phyloP scores from a whole-genome alignment of 106 monocot species.

The Acanthochlamys bracteata region DNA sequence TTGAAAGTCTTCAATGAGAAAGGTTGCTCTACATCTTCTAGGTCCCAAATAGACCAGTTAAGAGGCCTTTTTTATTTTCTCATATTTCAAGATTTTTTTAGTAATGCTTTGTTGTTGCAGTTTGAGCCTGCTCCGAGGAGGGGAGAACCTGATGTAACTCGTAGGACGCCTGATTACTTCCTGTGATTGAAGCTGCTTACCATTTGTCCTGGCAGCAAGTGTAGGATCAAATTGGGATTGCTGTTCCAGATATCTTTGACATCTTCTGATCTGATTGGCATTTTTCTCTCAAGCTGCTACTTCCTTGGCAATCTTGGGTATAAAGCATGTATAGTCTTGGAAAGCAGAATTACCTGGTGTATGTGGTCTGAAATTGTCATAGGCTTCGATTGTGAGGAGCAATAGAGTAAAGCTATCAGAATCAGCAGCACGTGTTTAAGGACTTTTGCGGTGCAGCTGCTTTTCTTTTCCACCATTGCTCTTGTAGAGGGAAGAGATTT shows the following conservation, averaged over 20 bases:
- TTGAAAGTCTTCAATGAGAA: too few relatives aligned
- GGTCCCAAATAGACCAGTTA: too few relatives aligned
- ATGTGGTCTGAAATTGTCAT: background rate
- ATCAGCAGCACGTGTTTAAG: background rate
- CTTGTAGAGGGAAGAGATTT: too few relatives aligned
- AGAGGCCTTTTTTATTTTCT: background rate
- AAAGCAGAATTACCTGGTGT: background rate
- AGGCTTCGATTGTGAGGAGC: background rate
- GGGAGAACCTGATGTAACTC: conserved; percentile 45
- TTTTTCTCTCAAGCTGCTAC: background rate
- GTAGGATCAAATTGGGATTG: too few relatives aligned
- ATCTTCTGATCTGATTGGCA: background rate
- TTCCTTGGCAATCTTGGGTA: background rate
- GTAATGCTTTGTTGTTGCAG: conserved; percentile 10
- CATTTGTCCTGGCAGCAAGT: too few relatives aligned
- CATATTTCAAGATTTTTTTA: background rate
- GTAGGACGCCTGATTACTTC: conserved; percentile 49
- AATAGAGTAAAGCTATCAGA: background rate
- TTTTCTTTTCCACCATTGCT: too few relatives aligned
- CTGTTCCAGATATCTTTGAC: too few relatives aligned
- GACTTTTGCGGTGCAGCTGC: background rate
- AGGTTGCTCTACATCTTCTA: too few relatives aligned
- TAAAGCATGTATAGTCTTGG: background rate
- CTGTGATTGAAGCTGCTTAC: conserved; percentile 13
- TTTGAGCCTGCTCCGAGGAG: conserved; percentile 50